Conservation (phyloP, 805 yeast genomes). For the Candida tallmaniae region DNA sequence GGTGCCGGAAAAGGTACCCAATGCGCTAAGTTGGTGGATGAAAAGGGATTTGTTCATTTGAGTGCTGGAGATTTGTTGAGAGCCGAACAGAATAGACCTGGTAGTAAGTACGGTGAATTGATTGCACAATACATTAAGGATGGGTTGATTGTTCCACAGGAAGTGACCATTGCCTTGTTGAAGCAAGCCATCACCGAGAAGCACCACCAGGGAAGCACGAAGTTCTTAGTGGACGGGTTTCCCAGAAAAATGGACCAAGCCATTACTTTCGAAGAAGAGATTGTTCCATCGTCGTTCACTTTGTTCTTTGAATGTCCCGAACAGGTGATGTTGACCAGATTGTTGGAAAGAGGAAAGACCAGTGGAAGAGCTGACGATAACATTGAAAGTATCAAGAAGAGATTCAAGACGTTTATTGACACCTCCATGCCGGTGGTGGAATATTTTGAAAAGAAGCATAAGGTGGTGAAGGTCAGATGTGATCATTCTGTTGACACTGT, state of each 20-base stretch:
- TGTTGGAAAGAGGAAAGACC: constrained; percentile 88
- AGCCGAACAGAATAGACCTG: constrained; percentile 82
- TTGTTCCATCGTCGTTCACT: constrained; percentile 67
- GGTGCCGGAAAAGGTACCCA: constrained; percentile 99
- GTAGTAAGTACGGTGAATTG: constrained; percentile 79
- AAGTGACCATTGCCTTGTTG: constrained; percentile 78
- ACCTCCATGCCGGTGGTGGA: constrained; percentile 94
- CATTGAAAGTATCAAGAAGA: constrained; percentile 81
- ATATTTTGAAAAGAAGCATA: constrained; percentile 64
- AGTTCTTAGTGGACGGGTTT: constrained; percentile 90
- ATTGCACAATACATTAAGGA: constrained; percentile 81
- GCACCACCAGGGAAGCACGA: constrained; percentile 44
- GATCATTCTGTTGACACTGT: constrained; percentile 79
- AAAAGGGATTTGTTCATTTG: constrained; percentile 78
- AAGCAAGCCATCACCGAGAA: constrained; percentile 69
- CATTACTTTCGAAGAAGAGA: constrained; percentile 74
- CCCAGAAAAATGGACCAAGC: constrained; percentile 99
- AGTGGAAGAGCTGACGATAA: constrained; percentile 94
- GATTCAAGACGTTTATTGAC: constrained; percentile 80
- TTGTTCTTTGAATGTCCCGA: constrained; percentile 82
- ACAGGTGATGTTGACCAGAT: constrained; percentile 74
- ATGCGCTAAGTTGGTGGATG: constrained; percentile 77
- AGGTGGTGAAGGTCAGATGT: constrained; percentile 76
- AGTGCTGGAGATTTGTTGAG: constrained; percentile 96
- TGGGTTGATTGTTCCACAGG: constrained; percentile 92